Evolutionary conservation across 1,284 basidiomycete genomes (phyloP).

Genomic region (Ustilago xerochloae): DNA sequence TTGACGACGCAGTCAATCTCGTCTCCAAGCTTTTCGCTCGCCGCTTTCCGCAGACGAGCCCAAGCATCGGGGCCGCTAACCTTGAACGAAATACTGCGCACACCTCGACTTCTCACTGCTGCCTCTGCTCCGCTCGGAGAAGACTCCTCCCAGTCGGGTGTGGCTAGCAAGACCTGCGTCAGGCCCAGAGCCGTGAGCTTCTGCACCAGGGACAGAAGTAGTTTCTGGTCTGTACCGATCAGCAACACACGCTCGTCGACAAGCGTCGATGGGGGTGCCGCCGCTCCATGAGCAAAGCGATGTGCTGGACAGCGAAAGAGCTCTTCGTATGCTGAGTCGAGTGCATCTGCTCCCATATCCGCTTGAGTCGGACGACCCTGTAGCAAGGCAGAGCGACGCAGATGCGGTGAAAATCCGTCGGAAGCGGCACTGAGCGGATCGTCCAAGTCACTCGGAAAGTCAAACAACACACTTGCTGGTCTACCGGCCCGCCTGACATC

Average conservation of each 20-base stretch:
- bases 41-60: background rate
- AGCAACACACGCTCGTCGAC: conserved; percentile 21
- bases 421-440: background rate
- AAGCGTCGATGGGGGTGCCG: conserved; percentile 7
- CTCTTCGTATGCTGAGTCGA: conserved; percentile 8
- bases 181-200: conserved; percentile 8
- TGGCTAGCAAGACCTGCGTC: conserved; percentile 6
- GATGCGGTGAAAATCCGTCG: background rate
- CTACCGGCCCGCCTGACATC: background rate
- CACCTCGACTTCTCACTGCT: background rate
- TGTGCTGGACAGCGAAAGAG: conserved; percentile 15
- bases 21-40: background rate
- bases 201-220: conserved; percentile 7
- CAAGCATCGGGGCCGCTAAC: background rate
- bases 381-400: conserved; percentile 7
- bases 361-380: conserved; percentile 1
- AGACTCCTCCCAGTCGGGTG: background rate
- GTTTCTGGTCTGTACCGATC: conserved; percentile 12
- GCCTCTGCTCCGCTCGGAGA: background rate
- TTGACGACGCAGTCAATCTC: conserved; percentile 22
- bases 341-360: background rate
- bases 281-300: background rate
- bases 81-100: conserved; percentile 1
- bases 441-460: background rate
- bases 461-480: conserved; percentile 2